Conservation (phyloP, 2,329 filamentous ascomycete species). For the Colletotrichum theobromicola region DNA sequence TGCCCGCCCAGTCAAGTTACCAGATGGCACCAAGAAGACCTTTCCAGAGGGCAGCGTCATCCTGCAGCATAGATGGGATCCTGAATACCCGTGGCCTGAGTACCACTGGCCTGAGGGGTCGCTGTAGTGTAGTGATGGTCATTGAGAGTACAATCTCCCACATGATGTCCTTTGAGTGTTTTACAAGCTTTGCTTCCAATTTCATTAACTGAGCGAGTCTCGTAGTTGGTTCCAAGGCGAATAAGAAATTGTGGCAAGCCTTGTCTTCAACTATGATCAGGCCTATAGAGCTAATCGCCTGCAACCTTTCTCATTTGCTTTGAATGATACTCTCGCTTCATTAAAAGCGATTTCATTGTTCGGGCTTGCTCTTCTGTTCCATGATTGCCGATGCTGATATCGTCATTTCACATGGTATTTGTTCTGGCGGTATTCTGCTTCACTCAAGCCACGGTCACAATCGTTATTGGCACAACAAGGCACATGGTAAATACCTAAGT, state of each 20-base stretch:
- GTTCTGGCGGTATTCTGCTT: background rate
- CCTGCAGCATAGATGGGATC: slow-evolving; percentile 21
- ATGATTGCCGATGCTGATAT: background rate
- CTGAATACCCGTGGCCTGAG: slow-evolving; percentile 16
- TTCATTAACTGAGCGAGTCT: background rate
- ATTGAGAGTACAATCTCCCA: background rate
- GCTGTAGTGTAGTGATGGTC: background rate
- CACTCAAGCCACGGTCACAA: background rate
- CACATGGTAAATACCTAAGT: too few species aligned
- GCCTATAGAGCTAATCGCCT: background rate
- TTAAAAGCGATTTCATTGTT: background rate
- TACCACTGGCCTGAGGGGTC: background rate
- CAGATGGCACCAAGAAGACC: slow-evolving; percentile 22
- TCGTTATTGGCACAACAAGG: background rate
- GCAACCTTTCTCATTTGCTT: background rate
- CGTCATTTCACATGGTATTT: background rate
- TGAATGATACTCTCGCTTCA: background rate
- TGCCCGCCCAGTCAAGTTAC: background rate
- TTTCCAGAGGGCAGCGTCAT: slow-evolving; percentile 26
- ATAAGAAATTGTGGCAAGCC: background rate
- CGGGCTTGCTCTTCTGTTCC: background rate
- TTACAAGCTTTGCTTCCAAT: background rate
- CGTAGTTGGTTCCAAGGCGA: background rate
- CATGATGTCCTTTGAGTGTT: background rate
- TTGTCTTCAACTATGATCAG: background rate